A percentile compares a stretch with the other conserved stretches of the same genome.
These are phyloP conservation scores for Amanita molliuscula DNA, from an alignment of 768 basidiomycete genomes.

Conservation along the genomic window DNA sequence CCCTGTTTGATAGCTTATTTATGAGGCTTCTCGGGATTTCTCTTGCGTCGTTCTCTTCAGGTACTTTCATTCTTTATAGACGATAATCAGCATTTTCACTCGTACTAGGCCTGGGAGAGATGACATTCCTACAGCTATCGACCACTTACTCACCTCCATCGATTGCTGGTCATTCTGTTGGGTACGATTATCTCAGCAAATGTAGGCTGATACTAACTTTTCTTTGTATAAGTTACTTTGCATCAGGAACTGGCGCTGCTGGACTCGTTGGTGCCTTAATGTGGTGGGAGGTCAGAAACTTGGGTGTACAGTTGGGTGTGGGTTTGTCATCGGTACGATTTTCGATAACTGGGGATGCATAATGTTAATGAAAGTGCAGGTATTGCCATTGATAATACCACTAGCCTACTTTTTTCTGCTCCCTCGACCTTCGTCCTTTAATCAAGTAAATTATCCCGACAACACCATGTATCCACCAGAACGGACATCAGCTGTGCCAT, in stretches of 20 bases:
- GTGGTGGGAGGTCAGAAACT: conserved; percentile 87
- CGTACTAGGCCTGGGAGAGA: conserved; percentile 74
- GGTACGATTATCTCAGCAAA: conserved; percentile 33
- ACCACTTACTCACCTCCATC: conserved; percentile 63
- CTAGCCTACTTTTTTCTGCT: conserved; percentile 69
- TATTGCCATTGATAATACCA: conserved; percentile 77
- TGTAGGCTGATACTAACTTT: background rate
- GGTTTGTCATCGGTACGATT: conserved; percentile 67
- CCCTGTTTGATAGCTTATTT: conserved; percentile 51
- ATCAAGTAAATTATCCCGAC: conserved; percentile 27
- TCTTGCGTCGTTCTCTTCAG: conserved; percentile 81
- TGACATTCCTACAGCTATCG: conserved; percentile 92
- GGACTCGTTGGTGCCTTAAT: conserved; percentile 86
- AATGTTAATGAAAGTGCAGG: conserved; percentile 27
- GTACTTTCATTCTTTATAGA: conserved; percentile 20
- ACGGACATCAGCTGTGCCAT: conserved; percentile 24
- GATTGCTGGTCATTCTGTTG: conserved; percentile 71
- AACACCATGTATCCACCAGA: conserved; percentile 21
- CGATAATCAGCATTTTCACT: background rate
- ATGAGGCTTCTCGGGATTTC: conserved; percentile 72
- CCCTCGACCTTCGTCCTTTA: conserved; percentile 46
- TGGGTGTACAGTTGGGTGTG: conserved; percentile 79
- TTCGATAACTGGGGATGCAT: background rate
- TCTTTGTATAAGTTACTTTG: conserved; percentile 57
- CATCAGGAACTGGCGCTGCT: conserved; percentile 90